phyloP scores from a whole-genome alignment of 352 stramenopile species.

The Globisporangium takayamanum region DNA sequence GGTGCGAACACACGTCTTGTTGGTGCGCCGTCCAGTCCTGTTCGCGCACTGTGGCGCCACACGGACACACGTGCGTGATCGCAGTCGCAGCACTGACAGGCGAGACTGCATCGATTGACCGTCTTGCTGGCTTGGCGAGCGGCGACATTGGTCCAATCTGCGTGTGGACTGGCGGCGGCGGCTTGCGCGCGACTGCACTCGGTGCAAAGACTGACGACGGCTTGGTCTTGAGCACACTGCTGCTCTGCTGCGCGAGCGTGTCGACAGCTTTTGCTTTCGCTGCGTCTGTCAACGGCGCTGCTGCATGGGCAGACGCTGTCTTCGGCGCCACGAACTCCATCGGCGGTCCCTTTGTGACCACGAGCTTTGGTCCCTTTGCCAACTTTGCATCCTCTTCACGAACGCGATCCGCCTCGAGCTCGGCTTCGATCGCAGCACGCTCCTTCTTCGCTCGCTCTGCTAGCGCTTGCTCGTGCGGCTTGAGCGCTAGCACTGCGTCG shows the following conservation, averaged over 20 bases:
- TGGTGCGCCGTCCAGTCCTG: slow-evolving; percentile 28
- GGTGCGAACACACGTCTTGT: slow-evolving; percentile 26
- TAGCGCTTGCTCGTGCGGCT: slow-evolving; percentile 7
- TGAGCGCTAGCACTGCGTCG: slow-evolving; percentile 15
- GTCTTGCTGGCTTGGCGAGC: not conserved
- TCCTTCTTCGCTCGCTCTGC: slow-evolving; percentile 3
- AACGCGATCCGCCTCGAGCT: slow-evolving; percentile 14
- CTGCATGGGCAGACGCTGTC: not conserved
- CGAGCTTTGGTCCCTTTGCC: slow-evolving; percentile 28
- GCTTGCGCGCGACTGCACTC: slow-evolving; percentile 6
- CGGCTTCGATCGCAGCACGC: slow-evolving; percentile 13
- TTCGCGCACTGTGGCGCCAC: slow-evolving; percentile 25
- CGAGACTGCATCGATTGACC: not conserved
- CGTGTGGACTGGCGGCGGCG: not conserved
- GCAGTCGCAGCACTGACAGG: not conserved
- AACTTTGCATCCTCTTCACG: not conserved
- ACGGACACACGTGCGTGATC: slow-evolving; percentile 28
- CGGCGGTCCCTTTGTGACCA: slow-evolving; percentile 39
- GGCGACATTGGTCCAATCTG: not conserved
- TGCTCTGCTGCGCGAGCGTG: slow-evolving; percentile 20
- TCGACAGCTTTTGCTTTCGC: not conserved
- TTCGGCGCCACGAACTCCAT: slow-evolving; percentile 19
- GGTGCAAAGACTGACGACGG: slow-evolving; percentile 21
- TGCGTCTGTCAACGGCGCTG: not conserved
- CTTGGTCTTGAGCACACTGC: slow-evolving; percentile 19